Percentiles rank a stretch among this genome's conserved stretches.
Evolutionary conservation across 2,329 filamentous ascomycete genomes (phyloP).

Genomic region (Ophiostoma angusticollis): DNA sequence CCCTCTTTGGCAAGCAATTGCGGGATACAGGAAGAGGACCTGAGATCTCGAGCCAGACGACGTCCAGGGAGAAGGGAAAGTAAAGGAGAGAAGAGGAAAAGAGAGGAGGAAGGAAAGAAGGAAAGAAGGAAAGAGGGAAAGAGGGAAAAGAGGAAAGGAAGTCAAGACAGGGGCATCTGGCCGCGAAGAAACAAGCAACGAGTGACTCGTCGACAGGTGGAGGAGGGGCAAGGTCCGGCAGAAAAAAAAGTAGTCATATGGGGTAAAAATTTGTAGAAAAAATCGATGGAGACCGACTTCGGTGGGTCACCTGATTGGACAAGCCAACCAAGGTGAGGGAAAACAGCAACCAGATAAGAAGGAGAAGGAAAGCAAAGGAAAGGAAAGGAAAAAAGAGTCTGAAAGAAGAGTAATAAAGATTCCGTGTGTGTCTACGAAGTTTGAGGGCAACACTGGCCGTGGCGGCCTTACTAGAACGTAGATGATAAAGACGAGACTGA

Average conservation of each 20-base stretch:
- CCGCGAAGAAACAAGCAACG: too few relatives aligned
- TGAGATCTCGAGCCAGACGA: too few relatives aligned
- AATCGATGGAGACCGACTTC: slow-evolving; percentile 6
- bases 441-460: too few relatives aligned
- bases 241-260: slow-evolving; percentile 1
- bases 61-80: background rate
- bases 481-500: too few relatives aligned
- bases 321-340: background rate
- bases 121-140: background rate
- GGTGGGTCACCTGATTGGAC: slow-evolving; percentile 7
- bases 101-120: background rate
- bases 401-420: too few relatives aligned
- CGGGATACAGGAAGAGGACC: too few relatives aligned
- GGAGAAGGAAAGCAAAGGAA: background rate
- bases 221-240: background rate
- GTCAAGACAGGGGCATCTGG: slow-evolving; percentile 1
- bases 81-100: background rate
- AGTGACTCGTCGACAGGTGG: background rate
- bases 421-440: too few relatives aligned
- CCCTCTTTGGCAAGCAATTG: background rate
- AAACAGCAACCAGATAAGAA: background rate
- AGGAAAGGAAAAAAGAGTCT: too few relatives aligned
- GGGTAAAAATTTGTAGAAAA: slow-evolving; percentile 1
- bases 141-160: slow-evolving; percentile 1
- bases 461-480: too few relatives aligned